Evolutionary conservation across 1,284 basidiomycete genomes (phyloP), one percentile per base, ranked within the genome.

Genomic region (Meripilus lineatus): DNA sequence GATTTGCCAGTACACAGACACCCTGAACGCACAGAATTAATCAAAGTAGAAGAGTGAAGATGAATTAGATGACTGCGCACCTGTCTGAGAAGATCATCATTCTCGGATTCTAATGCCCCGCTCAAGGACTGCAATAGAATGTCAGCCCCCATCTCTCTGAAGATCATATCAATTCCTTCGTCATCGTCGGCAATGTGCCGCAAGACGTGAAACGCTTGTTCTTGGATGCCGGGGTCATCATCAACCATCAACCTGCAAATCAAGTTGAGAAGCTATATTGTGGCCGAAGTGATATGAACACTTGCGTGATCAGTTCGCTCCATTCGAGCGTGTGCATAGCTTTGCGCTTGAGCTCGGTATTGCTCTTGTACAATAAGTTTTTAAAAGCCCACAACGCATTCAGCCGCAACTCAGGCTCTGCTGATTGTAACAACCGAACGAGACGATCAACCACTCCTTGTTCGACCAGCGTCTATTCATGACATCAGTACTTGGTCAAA

Each of bases 351-450:
- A 77, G 74, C 34, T 72, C 68, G 17, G 70, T 64, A 2, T 63
- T 65, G 21, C 80, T 79, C 55, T 83, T 84, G 58, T 76, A 76
- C 4, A 88, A 58, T 15, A 89, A 55, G 57, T 93, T 93, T 63
- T 89, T 91, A 38, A 92, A 65, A 0, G 83, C 82, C 89, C 90
- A 93, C 10, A 93, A 59, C 0, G 84, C 79, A 50, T 81, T 89
- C 33, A 84, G 58, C 10, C 77, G 68, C 7, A 93, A 66, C 1
- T 72, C 70, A 11, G 74, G 67, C 50, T 89, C 79, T 0, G 69
- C 67, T 2, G 68, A 69, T 17, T 65, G 56, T 1, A 80, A 64
- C 3, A 91, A 65, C 33, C 75, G 66, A 23, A 82, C 75, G 3
- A 93, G 65, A 1, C 86, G 65, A 1, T 72, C 64, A 37, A 93